Evolutionary conservation across 2,329 filamentous ascomycete species (phyloP).

Genomic region (Dactylellina leptospora): DNA sequence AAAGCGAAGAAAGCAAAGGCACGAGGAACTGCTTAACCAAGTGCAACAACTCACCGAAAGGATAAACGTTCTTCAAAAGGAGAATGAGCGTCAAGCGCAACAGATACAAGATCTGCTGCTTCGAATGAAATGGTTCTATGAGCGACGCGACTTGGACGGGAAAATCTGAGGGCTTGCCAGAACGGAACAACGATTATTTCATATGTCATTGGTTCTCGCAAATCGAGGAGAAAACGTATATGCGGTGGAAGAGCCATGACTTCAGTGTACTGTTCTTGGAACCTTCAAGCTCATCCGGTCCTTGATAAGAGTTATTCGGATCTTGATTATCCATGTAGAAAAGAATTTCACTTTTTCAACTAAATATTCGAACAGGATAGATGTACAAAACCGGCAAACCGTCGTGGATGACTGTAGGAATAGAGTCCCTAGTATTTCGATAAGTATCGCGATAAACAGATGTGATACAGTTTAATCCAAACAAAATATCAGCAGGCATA

Average conservation of each 20-base stretch:
- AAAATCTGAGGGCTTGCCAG: slow-evolving; percentile 4
- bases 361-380: slow-evolving; percentile 5
- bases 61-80: background rate
- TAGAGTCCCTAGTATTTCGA: slow-evolving; percentile 5
- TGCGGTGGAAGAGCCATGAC: slow-evolving; percentile 2
- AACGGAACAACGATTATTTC: slow-evolving; percentile 3
- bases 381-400: slow-evolving; percentile 4
- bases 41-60: background rate
- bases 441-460: slow-evolving; percentile 7
- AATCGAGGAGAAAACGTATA: slow-evolving; percentile 2
- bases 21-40: background rate
- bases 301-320: background rate
- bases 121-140: background rate
- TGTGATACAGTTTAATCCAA: slow-evolving; percentile 7
- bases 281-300: background rate
- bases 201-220: slow-evolving; percentile 3
- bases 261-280: slow-evolving; percentile 4
- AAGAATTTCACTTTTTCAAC: slow-evolving; percentile 2
- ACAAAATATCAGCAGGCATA: slow-evolving; percentile 7
- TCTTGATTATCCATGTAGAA: background rate
- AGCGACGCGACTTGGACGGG: slow-evolving; percentile 2
- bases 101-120: background rate
- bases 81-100: background rate
- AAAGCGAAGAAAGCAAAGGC: background rate
- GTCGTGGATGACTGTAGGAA: slow-evolving; percentile 4